Base-by-base conservation (phyloP, 768 basidiomycete genomes). In the Lactarius tabidus region DNA sequence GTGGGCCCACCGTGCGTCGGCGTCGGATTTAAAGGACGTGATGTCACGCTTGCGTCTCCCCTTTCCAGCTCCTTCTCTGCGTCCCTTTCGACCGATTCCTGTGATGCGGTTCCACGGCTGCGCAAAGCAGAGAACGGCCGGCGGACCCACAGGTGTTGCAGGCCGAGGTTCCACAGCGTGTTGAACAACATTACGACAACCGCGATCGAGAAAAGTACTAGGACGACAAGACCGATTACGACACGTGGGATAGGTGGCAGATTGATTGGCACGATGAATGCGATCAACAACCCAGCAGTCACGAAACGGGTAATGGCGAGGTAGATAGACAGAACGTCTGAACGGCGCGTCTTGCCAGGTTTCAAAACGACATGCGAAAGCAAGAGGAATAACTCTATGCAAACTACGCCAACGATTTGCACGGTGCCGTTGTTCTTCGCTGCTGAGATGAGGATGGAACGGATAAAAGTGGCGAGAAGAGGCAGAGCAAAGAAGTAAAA, bases 161-260 rank as follows among this genome's bases (percentile, higher is more conserved):
- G 54, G 33, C 67, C 69, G 38, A 70, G 64, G 69, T 89, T 84
- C 75, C 85, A 76, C 52, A 85, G 68, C 52, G 86, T 76, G 71
- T 91, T 92, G 71, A 88, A 69, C 72, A 90, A 82, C 71, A 91
- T 79, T 62, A 92, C 75, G 54, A 95, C 65, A 35, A 90, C 81
- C 0, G 90, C 82, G 43, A 91, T 76, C 17, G 89, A 88, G 73
- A 85, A 89, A 41, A 93, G 79, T 36, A 89, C 84, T 15, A 87
- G 85, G 43, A 85, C 80, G 67, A 93, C 82, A 63, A 90, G 81
- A 26, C 93, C 93, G 62, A 97, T 87, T 38, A 84, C 87, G 2
- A 91, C 89, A 23, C 93, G 84, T 1, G 90, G 87, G 70, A 96
- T 96, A 45, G 93, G 80, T 20, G 80, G 76, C 38, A 95, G 81